phyloP scores from a whole-genome alignment of 805 yeast species.

The Kuraishia cidri region DNA sequence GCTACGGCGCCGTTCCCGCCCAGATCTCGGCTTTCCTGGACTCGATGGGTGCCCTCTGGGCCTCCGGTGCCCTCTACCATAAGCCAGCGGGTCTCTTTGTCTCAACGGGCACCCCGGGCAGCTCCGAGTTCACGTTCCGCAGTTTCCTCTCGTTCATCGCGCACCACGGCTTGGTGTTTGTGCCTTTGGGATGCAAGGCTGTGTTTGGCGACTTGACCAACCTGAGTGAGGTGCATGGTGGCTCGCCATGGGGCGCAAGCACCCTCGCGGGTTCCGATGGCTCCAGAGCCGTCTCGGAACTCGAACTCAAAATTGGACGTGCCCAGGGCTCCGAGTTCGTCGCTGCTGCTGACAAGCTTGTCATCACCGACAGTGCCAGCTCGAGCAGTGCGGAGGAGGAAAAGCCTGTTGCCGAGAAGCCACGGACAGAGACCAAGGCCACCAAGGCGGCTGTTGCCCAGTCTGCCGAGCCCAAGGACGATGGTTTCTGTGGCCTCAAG shows the following conservation, averaged over 20 bases:
- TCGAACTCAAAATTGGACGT: slow-evolving; percentile 57
- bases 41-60: slow-evolving; percentile 72
- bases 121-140: slow-evolving; percentile 66
- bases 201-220: slow-evolving; percentile 46
- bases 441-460: not conserved
- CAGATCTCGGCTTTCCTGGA: slow-evolving; percentile 77
- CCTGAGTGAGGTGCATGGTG: slow-evolving; percentile 68
- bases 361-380: slow-evolving; percentile 6
- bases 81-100: slow-evolving; percentile 69
- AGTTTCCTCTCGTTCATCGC: slow-evolving; percentile 48
- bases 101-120: slow-evolving; percentile 67
- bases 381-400: not conserved
- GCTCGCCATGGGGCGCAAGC: slow-evolving; percentile 87
- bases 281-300: slow-evolving; percentile 52
- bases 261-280: slow-evolving; percentile 71
- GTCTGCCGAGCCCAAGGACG: not conserved
- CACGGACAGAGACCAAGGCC: not conserved
- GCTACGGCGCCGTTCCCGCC: slow-evolving; percentile 69
- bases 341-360: slow-evolving; percentile 27
- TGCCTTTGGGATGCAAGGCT: slow-evolving; percentile 68
- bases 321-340: slow-evolving; percentile 65
- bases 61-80: slow-evolving; percentile 57
- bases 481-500: slow-evolving; percentile 2
- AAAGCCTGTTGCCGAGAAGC: not conserved
- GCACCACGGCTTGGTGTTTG: slow-evolving; percentile 72